phyloP scores from a whole-genome alignment of 495 filamentous ascomycete species.

The Acidiella bohemica region DNA sequence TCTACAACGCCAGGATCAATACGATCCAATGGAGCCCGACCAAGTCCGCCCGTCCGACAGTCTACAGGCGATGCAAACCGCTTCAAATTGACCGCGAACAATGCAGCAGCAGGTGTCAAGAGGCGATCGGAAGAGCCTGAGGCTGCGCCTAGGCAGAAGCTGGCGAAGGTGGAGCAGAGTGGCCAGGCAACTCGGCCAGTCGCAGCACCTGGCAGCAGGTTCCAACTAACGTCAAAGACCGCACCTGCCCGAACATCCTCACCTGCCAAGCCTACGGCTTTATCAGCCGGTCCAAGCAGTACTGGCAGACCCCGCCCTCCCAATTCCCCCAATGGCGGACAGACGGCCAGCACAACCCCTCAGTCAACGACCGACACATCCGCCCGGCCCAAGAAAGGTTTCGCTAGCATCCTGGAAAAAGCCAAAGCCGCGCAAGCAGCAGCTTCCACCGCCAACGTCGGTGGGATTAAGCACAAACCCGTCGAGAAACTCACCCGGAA shows the following conservation, averaged over 20 bases:
- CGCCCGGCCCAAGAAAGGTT: constrained; percentile 47
- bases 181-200: constrained; percentile 22
- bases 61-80: constrained; percentile 7
- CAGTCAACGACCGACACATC: constrained; percentile 23
- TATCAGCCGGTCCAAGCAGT: constrained; percentile 20
- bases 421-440: constrained; percentile 40
- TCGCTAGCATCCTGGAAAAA: constrained; percentile 52
- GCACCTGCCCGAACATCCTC: constrained; percentile 29
- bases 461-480: constrained; percentile 34
- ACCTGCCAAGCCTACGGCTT: constrained; percentile 23
- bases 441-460: constrained; percentile 24
- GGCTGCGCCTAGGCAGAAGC: constrained; percentile 26
- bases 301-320: constrained; percentile 18
- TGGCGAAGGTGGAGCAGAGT: constrained; percentile 18
- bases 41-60: background rate
- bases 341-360: constrained; percentile 5
- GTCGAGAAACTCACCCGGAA: constrained; percentile 29
- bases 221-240: constrained; percentile 11
- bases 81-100: constrained; percentile 11
- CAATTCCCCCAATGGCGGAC: background rate
- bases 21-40: constrained; percentile 11
- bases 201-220: constrained; percentile 1
- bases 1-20: constrained; percentile 26
- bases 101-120: constrained; percentile 20
- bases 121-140: constrained; percentile 25